Evolutionary conservation across 805 yeast genomes (phyloP).

Genomic region (Suhomyces xylopsoci): DNA sequence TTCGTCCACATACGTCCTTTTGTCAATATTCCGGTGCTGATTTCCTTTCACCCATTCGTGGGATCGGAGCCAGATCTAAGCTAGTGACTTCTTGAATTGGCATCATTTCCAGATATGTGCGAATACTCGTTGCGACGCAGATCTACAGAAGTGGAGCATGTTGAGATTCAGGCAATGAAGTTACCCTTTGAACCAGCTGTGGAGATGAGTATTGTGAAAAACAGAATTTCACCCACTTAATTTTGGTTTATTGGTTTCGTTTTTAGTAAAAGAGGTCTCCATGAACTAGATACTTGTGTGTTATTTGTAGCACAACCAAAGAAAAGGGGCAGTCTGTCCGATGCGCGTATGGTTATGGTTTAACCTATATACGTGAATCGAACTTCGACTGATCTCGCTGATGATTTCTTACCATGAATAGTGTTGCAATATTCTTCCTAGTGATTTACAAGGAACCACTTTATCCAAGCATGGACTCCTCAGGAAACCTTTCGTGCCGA

Average conservation of each 20-base stretch:
- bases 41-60: background rate
- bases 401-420: constrained; percentile 2
- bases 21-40: background rate
- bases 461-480: background rate
- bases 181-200: background rate
- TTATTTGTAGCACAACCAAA: background rate
- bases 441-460: background rate
- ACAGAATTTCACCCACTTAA: background rate
- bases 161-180: background rate
- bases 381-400: background rate
- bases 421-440: background rate
- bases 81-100: background rate
- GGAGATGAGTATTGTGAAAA: background rate
- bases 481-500: constrained; percentile 3
- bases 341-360: background rate
- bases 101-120: background rate
- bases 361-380: background rate
- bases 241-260: constrained; percentile 6
- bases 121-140: background rate
- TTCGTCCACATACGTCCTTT: background rate
- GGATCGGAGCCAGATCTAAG: background rate
- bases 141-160: background rate
- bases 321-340: background rate
- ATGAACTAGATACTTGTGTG: background rate
- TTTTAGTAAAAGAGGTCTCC: constrained; percentile 1